These are phyloP conservation scores for Amaranthus cruentus DNA, from an alignment of 148 eudicot genomes.

Conservation along the genomic window DNA sequence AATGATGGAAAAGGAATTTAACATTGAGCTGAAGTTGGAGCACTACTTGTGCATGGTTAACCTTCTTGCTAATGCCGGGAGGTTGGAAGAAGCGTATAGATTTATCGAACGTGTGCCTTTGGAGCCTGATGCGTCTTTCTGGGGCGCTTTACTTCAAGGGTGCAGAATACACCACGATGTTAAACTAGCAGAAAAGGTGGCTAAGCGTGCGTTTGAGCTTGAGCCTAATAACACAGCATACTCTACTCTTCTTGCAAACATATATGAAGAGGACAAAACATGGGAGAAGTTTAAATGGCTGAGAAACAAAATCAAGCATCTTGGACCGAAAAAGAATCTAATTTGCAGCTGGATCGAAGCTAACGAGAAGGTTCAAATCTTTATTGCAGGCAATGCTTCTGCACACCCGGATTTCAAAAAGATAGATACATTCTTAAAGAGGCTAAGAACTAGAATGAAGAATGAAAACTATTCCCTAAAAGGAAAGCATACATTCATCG, in stretches of 20 bases:
- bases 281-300: conserved; percentile 46
- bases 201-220: conserved; percentile 39
- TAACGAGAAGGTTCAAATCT: conserved; percentile 47
- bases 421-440: conserved; percentile 34
- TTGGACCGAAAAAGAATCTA: conserved; percentile 28
- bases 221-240: conserved; percentile 41
- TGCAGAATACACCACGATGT: conserved; percentile 59
- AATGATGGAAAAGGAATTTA: conserved; percentile 41
- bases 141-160: conserved; percentile 62
- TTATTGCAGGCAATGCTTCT: conserved; percentile 36
- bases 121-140: conserved; percentile 45
- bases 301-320: conserved; percentile 29
- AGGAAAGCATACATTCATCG: conserved; percentile 23
- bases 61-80: conserved; percentile 59
- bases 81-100: conserved; percentile 44
- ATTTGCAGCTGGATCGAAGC: conserved; percentile 54
- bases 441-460: conserved; percentile 32
- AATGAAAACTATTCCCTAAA: conserved; percentile 23
- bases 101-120: conserved; percentile 46
- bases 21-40: conserved; percentile 50
- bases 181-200: conserved; percentile 58
- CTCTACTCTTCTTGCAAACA: conserved; percentile 38
- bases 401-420: conserved; percentile 36
- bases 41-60: conserved; percentile 66
- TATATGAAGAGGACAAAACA: conserved; percentile 43